Percentiles rank a stretch among this genome's conserved stretches.
Conservation (phyloP, 495 filamentous ascomycete genomes). For the Neurospora sp. region DNA sequence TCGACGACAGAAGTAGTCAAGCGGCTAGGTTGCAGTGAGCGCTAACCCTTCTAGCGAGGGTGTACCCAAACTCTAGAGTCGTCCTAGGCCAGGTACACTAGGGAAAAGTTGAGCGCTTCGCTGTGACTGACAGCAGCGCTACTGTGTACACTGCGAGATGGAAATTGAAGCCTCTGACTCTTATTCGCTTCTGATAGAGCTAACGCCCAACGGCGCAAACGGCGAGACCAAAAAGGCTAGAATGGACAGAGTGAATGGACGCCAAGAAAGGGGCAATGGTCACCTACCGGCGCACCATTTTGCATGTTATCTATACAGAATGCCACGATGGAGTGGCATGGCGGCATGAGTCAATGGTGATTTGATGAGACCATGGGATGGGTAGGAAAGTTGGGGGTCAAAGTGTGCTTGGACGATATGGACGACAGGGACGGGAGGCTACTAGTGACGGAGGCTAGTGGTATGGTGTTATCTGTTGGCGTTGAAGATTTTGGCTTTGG, state of each 20-base stretch:
- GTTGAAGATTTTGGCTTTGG: not conserved
- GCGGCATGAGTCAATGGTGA: not conserved
- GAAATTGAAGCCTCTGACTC: not conserved
- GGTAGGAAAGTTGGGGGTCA: not conserved
- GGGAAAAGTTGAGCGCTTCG: too few relatives aligned
- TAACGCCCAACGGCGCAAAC: not conserved
- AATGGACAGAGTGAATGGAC: not conserved
- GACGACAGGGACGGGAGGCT: not conserved
- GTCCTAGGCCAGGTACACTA: too few relatives aligned
- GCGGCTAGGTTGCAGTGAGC: not conserved
- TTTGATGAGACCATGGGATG: not conserved
- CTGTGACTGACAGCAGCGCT: too few relatives aligned
- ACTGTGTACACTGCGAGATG: too few relatives aligned
- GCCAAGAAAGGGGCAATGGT: not conserved
- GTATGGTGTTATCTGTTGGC: not conserved
- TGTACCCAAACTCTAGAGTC: too few relatives aligned
- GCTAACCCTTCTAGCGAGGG: not conserved
- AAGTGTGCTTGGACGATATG: not conserved
- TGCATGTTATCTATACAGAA: not conserved
- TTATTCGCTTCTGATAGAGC: not conserved
- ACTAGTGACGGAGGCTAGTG: not conserved
- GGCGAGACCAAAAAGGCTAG: not conserved
- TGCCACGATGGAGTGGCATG: not conserved
- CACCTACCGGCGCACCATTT: not conserved
- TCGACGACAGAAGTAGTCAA: not conserved